Conservation (phyloP, 768 basidiomycete species). For the Lentinula raphanica region DNA sequence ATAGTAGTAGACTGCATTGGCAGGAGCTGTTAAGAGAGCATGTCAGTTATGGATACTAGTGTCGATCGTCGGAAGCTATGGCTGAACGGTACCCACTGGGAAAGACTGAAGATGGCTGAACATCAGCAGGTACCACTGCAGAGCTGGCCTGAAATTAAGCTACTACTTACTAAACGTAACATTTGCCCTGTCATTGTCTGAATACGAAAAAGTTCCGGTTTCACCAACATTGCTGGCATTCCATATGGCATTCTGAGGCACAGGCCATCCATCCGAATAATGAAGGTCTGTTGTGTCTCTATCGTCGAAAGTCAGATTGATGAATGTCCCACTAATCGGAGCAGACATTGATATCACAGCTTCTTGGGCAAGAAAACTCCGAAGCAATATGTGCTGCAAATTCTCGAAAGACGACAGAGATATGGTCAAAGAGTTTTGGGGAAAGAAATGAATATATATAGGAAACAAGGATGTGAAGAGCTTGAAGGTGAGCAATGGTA, state of each 20-base stretch:
- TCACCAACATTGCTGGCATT: slow-evolving; percentile 23
- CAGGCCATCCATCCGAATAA: slow-evolving; percentile 20
- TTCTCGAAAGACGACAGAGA: no score
- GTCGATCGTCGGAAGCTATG: no score
- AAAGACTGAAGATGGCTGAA: slow-evolving; percentile 1
- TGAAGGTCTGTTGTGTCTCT: slow-evolving; percentile 15
- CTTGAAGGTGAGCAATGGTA: no score
- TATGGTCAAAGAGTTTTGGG: no score
- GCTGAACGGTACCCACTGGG: slow-evolving; percentile 1
- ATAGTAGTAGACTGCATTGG: slow-evolving; percentile 24
- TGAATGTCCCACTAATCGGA: slow-evolving; percentile 4
- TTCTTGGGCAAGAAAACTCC: neutral
- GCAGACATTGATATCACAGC: neutral
- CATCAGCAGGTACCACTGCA: no score
- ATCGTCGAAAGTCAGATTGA: slow-evolving; percentile 23
- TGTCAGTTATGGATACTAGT: no score
- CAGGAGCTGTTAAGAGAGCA: slow-evolving; percentile 21
- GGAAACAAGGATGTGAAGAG: no score
- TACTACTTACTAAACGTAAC: slow-evolving; percentile 23
- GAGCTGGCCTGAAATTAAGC: neutral
- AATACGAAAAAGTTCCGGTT: slow-evolving; percentile 23
- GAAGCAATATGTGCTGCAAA: no score
- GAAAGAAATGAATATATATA: no score
- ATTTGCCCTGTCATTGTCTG: slow-evolving; percentile 19
- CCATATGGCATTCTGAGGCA: slow-evolving; percentile 15